phyloP scores from a whole-genome alignment of 148 eudicot species.

The Chenopodium berlandieri region DNA sequence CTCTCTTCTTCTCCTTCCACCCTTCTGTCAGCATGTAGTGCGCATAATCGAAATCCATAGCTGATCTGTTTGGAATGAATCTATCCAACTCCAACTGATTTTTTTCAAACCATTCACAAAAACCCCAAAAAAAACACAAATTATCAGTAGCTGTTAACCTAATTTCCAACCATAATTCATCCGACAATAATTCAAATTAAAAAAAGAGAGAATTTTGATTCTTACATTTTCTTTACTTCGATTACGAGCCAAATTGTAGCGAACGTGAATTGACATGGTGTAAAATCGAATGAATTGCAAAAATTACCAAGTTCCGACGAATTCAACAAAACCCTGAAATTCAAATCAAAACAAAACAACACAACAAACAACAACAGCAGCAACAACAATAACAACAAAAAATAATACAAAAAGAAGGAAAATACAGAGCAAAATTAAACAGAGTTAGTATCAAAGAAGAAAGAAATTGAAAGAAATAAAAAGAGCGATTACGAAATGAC shows the following conservation, averaged over 20 bases:
- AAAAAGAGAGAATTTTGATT: background rate
- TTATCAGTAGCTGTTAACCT: background rate
- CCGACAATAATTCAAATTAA: too few species aligned
- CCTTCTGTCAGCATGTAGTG: slow-evolving; percentile 78
- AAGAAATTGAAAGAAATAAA: background rate
- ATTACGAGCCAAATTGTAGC: background rate
- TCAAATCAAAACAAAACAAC: too few species aligned
- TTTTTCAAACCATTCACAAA: too few species aligned
- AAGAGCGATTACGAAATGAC: background rate
- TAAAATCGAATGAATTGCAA: background rate
- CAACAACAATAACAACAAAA: background rate
- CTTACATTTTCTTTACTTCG: background rate
- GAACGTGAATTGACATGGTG: background rate
- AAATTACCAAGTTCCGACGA: background rate
- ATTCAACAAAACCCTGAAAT: background rate
- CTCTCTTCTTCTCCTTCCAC: slow-evolving; percentile 44
- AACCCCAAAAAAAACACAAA: too few species aligned
- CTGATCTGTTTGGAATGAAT: slow-evolving; percentile 78
- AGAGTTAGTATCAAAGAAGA: too few species aligned
- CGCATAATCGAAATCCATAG: slow-evolving; percentile 78
- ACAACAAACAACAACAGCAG: too few species aligned
- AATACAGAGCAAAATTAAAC: too few species aligned
- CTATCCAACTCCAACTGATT: slow-evolving; percentile 46
- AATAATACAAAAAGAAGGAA: background rate
- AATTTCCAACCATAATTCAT: background rate